These are phyloP conservation scores for Schrenkiella parvula DNA, from an alignment of 345 rosid species.

Conservation along the genomic window DNA sequence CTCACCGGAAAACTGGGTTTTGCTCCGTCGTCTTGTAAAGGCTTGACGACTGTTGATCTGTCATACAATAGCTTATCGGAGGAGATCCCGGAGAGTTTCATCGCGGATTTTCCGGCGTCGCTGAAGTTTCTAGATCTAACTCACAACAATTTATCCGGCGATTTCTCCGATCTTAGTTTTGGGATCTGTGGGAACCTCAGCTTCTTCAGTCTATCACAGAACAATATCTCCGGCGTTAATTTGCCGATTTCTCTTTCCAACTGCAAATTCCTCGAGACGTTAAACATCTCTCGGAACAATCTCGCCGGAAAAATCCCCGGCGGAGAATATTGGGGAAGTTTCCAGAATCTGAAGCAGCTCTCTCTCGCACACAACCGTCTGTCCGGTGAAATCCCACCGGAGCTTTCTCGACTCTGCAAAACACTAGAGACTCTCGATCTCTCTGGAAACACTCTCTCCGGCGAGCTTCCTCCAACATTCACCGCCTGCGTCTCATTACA, in stretches of 20 bases:
- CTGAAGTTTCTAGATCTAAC: constrained; percentile 64
- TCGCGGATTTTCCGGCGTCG: constrained; percentile 41
- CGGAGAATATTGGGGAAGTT: constrained; percentile 38
- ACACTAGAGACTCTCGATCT: constrained; percentile 63
- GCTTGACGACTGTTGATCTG: constrained; percentile 60
- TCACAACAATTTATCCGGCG: constrained; percentile 67
- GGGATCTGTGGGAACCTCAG: constrained; percentile 65
- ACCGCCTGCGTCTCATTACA: constrained; percentile 48
- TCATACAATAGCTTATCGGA: constrained; percentile 65
- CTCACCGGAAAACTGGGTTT: constrained; percentile 44
- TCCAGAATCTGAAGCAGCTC: constrained; percentile 52
- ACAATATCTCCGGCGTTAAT: constrained; percentile 48
- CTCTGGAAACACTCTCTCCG: constrained; percentile 60
- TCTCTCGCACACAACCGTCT: constrained; percentile 59
- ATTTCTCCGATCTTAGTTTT: constrained; percentile 48
- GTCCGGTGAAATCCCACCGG: constrained; percentile 61
- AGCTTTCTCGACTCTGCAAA: constrained; percentile 56
- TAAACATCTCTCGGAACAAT: constrained; percentile 62
- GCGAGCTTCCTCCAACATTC: constrained; percentile 55
- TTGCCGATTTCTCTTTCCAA: constrained; percentile 48
- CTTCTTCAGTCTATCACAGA: constrained; percentile 49
- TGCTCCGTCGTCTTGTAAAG: constrained; percentile 42
- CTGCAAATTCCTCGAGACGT: constrained; percentile 52
- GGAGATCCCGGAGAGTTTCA: constrained; percentile 43
- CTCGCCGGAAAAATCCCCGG: constrained; percentile 62